Base-by-base conservation (phyloP, 345 rosid genomes). In the Populus davidiana region DNA sequence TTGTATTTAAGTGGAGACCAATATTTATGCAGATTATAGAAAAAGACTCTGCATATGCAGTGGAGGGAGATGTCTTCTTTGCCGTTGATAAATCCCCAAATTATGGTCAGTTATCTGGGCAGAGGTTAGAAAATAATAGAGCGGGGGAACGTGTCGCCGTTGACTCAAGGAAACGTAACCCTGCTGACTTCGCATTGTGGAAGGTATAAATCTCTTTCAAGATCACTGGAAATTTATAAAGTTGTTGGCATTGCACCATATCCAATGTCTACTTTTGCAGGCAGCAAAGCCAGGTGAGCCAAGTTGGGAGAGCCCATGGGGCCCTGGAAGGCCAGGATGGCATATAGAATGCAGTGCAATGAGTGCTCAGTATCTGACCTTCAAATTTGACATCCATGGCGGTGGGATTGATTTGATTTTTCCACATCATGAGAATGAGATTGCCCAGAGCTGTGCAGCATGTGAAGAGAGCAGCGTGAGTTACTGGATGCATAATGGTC, bases 261-360 rank as follows among this genome's bases (percentile, higher is more conserved):
- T 72, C 25, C 73, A 66, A 73, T 66, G 11, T 70, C 75, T 29
- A 39, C 31, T 56, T 31, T 78, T 87, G 86, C 89, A 96, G 98
- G 91, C 97, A 35, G 96, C 94, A 38, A 96, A 93, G 85, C 93
- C 92, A 23, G 96, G 83, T 67, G 99, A 96, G 79, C 93, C 93
- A 71, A 85, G 89, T 43, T 96, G 97, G 99, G 93, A 89, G 59
- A 96, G 97, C 77, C 90, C 92, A 0, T 93, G 99, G 99, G 98
- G 96, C 80, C 90, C 38, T 67, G 98, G 99, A 73, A 89, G 99
- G 80, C 98, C 97, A 9, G 99, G 98, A 52, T 93, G 99, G 98
- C 98, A 96, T 78, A 96, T 96, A 31, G 99, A 96, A 83, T 94
- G 98, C 91, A 92, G 98, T 83, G 97, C 98, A n/a, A 92, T 91